Conservation (phyloP, 768 basidiomycete species). For the Candolleomyces aberdarensis region DNA sequence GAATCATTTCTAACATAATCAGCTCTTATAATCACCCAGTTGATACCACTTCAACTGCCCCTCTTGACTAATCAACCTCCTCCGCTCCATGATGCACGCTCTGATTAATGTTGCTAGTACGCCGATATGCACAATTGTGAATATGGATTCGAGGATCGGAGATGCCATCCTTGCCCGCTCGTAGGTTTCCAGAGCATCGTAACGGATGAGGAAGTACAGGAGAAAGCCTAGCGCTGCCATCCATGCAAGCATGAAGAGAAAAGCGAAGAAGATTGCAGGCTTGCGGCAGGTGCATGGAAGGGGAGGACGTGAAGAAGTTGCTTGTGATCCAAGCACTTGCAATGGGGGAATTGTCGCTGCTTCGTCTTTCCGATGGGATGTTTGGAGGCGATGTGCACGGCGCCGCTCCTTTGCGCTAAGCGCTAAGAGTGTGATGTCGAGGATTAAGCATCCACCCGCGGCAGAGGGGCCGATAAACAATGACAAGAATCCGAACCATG, state of each 20-base stretch:
- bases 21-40: too few relatives aligned
- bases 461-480: neutral
- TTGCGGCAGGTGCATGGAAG: neutral
- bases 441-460: neutral
- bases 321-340: neutral
- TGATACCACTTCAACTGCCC: too few relatives aligned
- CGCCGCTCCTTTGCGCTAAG: neutral
- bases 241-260: slow-evolving; percentile 1
- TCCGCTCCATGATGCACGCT: too few relatives aligned
- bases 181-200: neutral
- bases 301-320: neutral
- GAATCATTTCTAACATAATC: too few relatives aligned
- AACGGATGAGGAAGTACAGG: neutral
- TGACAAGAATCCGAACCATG: neutral
- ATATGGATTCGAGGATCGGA: neutral
- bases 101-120: too few relatives aligned
- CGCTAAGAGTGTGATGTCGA: neutral
- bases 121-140: neutral
- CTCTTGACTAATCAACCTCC: too few relatives aligned
- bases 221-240: neutral
- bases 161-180: neutral
- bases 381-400: neutral
- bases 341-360: too few relatives aligned
- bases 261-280: neutral
- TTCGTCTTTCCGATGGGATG: neutral